Evolutionary conservation across 2,329 filamentous ascomycete genomes (phyloP), one percentile per base, ranked within the genome.

Genomic region (Colletotrichum magnum): DNA sequence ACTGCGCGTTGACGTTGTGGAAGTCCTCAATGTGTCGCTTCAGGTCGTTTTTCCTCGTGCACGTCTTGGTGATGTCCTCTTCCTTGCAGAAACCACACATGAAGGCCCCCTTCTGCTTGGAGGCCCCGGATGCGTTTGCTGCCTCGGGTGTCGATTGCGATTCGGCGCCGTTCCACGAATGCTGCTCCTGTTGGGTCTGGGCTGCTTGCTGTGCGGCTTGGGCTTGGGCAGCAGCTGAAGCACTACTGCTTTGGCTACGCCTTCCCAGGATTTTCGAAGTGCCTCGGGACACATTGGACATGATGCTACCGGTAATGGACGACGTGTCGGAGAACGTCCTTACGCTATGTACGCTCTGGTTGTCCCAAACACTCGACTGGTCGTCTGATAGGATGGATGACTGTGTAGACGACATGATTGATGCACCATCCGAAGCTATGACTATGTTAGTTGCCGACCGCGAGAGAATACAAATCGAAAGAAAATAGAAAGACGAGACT

Each of bases 21-120:
- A 84, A 85, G 69, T 84, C 80, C 63, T 84, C 82, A 41, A 86
- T 84, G 61, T 86, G 84, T 13, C 84, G 80, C 72, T 85, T 85
- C 56, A 86, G 75, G 65, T 86, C 84, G 68, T 85, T 84, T 71
- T 84, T 84, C 13, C 83, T 81, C 6, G 81, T 83, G 69, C 82
- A 84, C 4, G 82, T 82, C 72, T 83, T 80, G 59, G 78, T 72
- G 59, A 84, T 82, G 51, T 76, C 75, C 62, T 79, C 79, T 71
- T 85, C 83, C 45, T 78, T 77, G 72, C 83, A 85, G 63, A 84
- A 84, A 10, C 77, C 76, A 64, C 77, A 80, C 64, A 80, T 79
- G 70, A 83, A 78, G 6, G 79, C 77, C 12, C 79, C 77, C 60
- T 81, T 81, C 56, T 80, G 80, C 65, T 82, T 82, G 3, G 79